Conservation (phyloP, 768 basidiomycete species). For the Chalciporus piperatus region DNA sequence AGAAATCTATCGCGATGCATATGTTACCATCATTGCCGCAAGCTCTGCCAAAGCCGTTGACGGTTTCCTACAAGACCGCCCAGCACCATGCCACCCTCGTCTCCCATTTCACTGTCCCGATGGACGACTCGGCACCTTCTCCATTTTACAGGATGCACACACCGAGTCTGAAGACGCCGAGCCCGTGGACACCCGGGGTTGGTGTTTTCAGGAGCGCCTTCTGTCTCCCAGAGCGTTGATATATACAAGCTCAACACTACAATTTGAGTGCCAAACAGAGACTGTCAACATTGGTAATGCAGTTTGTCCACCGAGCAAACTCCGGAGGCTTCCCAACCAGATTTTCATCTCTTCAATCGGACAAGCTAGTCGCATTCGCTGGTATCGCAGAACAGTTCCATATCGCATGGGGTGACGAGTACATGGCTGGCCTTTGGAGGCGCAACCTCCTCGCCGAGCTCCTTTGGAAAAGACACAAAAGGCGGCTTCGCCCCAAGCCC, state of each 20-base stretch:
- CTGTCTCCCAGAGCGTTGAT: neutral
- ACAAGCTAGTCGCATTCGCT: constrained; percentile 1
- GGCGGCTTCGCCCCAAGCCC: neutral
- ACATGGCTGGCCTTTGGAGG: neutral
- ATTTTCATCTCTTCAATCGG: neutral
- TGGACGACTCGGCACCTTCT: neutral
- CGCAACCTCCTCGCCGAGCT: neutral
- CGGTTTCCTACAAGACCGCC: neutral
- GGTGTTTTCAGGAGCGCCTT: constrained; percentile 4
- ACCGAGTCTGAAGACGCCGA: neutral
- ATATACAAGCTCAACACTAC: neutral
- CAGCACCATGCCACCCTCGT: neutral
- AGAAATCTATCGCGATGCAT: no score
- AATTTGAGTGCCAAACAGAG: no score
- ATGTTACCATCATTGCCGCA: neutral
- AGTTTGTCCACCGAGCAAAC: neutral
- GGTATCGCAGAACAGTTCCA: neutral
- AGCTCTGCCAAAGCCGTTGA: neutral
- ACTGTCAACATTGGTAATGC: neutral
- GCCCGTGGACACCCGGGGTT: neutral
- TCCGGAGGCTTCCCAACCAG: neutral
- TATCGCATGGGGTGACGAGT: neutral
- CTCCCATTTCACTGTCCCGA: neutral
- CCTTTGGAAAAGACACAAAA: neutral
- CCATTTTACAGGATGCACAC: neutral